These are phyloP conservation scores for Buxus sempervirens DNA, from an alignment of 164 flowering plant genomes.

Conservation along the genomic window DNA sequence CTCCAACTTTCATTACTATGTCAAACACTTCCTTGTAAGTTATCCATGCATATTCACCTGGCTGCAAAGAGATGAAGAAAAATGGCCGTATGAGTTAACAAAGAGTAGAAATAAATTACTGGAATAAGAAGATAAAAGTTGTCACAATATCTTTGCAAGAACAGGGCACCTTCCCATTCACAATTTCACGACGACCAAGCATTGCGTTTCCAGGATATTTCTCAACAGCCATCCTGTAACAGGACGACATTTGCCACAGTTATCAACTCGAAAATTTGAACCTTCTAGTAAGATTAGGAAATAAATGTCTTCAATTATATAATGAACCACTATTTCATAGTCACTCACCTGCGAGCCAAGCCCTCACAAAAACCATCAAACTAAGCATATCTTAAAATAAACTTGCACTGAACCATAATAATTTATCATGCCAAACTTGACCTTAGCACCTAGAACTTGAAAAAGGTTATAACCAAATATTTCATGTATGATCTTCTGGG, in stretches of 20 bases:
- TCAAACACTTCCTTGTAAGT: slow-evolving; percentile 87
- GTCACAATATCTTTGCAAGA: background rate
- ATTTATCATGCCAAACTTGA: no score
- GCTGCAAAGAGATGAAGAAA: slow-evolving; percentile 39
- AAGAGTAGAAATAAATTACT: background rate
- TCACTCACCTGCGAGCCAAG: no score
- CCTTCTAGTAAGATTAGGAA: no score
- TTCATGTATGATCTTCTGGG: no score
- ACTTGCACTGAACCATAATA: no score
- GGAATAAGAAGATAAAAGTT: background rate
- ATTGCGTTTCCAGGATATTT: slow-evolving; percentile 68
- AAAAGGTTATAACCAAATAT: no score
- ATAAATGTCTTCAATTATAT: no score
- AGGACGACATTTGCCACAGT: background rate
- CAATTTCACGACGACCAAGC: slow-evolving; percentile 78
- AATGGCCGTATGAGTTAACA: background rate
- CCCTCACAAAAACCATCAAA: no score
- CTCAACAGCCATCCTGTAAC: slow-evolving; percentile 63
- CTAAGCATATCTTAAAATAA: no score
- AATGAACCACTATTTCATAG: no score
- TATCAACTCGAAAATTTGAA: background rate
- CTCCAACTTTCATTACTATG: slow-evolving; percentile 62
- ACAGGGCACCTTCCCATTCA: slow-evolving; percentile 59
- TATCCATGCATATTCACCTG: slow-evolving; percentile 80
- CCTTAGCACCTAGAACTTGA: no score